Base-by-base conservation (phyloP, 345 rosid species). In the Hibiscus syriacus region DNA sequence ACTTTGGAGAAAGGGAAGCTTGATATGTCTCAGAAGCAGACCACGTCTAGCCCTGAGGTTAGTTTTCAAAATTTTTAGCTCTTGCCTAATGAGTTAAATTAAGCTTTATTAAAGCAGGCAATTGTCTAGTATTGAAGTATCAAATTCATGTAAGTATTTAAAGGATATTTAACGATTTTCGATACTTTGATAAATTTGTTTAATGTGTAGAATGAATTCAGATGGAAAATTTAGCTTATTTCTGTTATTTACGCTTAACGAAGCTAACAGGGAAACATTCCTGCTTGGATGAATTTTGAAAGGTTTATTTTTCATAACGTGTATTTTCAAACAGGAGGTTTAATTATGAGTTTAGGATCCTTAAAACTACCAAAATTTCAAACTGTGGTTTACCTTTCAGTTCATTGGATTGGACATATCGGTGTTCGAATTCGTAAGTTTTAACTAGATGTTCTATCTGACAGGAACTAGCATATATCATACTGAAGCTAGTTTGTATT, bases 1-100 rank as follows among this genome's bases (percentile, higher is more conserved):
- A 94, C 99, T 27, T 77, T 94, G 78, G 95, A 94, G 77, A 94
- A 91, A 65, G 92, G 92, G 72, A 94, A 91, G 75, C 87, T 90
- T 19, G 94, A 88, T 69, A 17, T 80, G 77, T 55, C 94, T 36
- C 89, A 85, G 81, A 83, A 89, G 71, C 76, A 76, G 71, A 49
- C 86, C 48, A 73, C 70, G 70, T 78, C 87, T 43, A 80, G 78
- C 70, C 99, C 99, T 29, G 92, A 94, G 96, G 98, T 93, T 27
- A 25, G 78, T 65, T 62, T 55, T 62, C 19, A 13, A 12, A 52
- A 2, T 0, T 36, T 41, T n/a, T 16, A 7, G 36, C 43, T 55
- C 14, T 53, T 3, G 16, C 48, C 3, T 16, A n/a, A 6, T 19
- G 19, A 19, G 11, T 8, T 39, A 41, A 7, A 26, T 38, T 68